A percentile compares a stretch with the other conserved stretches of the same genome.
These are phyloP conservation scores for Hymenoscyphus fraxineus DNA, from an alignment of 2,329 filamentous ascomycete genomes.

Conservation along the genomic window DNA sequence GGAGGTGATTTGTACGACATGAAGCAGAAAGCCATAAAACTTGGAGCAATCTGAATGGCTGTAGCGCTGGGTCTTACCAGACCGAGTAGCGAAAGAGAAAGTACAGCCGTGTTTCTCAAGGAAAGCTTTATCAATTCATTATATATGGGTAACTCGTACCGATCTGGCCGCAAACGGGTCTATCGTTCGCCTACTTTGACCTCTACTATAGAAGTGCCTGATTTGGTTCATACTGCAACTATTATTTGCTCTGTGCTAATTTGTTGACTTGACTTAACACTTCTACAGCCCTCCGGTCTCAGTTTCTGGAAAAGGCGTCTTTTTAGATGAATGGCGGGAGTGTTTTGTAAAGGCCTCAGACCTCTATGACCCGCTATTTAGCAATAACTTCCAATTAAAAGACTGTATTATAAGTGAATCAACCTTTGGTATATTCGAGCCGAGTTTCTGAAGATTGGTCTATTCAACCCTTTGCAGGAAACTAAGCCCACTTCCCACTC, in stretches of 20 bases:
- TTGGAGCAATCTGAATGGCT: conserved; percentile 1
- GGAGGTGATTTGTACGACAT: not conserved
- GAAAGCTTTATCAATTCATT: not conserved
- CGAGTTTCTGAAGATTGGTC: too few relatives aligned
- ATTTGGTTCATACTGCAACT: too few relatives aligned
- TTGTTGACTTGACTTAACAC: not conserved
- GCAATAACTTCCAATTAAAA: too few relatives aligned
- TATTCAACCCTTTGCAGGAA: not conserved
- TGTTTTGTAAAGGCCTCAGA: too few relatives aligned
- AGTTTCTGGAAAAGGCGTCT: too few relatives aligned
- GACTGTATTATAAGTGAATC: too few relatives aligned
- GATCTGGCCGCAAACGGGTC: not conserved
- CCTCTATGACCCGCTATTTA: too few relatives aligned
- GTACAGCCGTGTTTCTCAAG: too few relatives aligned
- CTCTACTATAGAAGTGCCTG: too few relatives aligned
- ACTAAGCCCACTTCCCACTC: conserved; percentile 8
- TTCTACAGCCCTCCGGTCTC: too few relatives aligned
- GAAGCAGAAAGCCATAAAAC: not conserved
- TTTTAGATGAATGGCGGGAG: too few relatives aligned
- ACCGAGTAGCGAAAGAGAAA: not conserved
- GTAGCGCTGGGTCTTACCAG: not conserved
- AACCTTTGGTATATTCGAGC: too few relatives aligned
- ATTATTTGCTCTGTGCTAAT: not conserved
- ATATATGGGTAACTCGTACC: not conserved
- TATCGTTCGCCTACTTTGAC: not conserved